Evolutionary conservation across 1,284 basidiomycete species (phyloP).

Genomic region (Ganoderma meredithae): DNA sequence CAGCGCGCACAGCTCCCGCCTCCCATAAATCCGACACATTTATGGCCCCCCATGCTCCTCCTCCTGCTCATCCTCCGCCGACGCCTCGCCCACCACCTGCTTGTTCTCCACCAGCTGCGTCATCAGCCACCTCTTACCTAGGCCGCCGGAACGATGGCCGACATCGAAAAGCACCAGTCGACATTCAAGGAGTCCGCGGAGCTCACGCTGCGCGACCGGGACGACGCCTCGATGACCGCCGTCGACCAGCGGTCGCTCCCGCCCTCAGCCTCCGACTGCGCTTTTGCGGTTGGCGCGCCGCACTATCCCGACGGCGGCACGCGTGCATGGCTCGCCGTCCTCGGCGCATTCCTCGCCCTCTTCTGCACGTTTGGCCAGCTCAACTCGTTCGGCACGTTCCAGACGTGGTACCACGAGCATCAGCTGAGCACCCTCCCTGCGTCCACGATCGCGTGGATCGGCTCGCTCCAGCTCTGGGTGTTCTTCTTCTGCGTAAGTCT

Average conservation of each 20-base stretch:
- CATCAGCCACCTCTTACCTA: no score
- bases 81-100: slow-evolving; percentile 4
- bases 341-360: slow-evolving; percentile 46
- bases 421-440: slow-evolving; percentile 44
- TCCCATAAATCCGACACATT: slow-evolving; percentile 22
- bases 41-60: slow-evolving; percentile 1
- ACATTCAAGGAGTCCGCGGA: slow-evolving; percentile 14
- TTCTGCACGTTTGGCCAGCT: slow-evolving; percentile 49
- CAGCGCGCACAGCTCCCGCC: slow-evolving; percentile 31
- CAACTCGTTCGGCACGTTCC: slow-evolving; percentile 50
- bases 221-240: slow-evolving; percentile 18
- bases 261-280: slow-evolving; percentile 15
- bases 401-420: slow-evolving; percentile 51
- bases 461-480: slow-evolving; percentile 51
- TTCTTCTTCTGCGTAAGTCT: slow-evolving; percentile 49
- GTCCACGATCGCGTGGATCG: slow-evolving; percentile 57
- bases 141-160: slow-evolving; percentile 18
- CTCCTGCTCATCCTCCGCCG: slow-evolving; percentile 1
- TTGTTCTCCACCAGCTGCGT: no score
- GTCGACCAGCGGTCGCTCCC: slow-evolving; percentile 24
- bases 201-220: slow-evolving; percentile 10
- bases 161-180: slow-evolving; percentile 25
- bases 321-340: slow-evolving; percentile 46
- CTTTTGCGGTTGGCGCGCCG: slow-evolving; percentile 9
- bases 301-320: slow-evolving; percentile 41